Evolutionary conservation across 2,329 filamentous ascomycete species (phyloP), one percentile per base, ranked within the genome.

Genomic region (Corniculantispora saksenae): DNA sequence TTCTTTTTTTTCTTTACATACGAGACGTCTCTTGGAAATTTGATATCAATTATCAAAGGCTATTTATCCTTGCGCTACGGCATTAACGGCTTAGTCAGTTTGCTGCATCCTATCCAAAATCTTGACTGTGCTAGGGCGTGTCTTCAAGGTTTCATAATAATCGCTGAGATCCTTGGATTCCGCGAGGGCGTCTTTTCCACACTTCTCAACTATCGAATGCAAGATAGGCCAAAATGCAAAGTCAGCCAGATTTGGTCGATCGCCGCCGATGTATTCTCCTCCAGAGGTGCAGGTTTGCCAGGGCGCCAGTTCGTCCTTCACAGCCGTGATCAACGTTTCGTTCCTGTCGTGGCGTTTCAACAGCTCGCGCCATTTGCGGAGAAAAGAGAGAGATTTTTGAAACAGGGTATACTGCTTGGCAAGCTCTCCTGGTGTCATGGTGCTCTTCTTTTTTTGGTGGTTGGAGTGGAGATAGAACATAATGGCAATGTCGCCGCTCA

Each of bases 401-500:
- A 86, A 80, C 47, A 79, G 74, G 3, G 74, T 79, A 63, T 78
- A 77, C 55, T 73, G 71, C 59, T 68, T 72, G 1, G 79, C 82
- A 4, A 81, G 70, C 21, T 78, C 73, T 6, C 69, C 27, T 6
- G 71, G 69, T 1, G 72, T 58, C 13, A 68, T 63, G 3, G 73
- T 69, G 9, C 67, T 63, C 60, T 72, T 74, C n/a, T 70, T 68
- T 0, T 68, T 66, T 1, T 80, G 80, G 66, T 87, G 81, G 15
- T 81, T 76, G 2, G 83, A 79, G 66, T 91, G 85, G 1, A 91
- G 78, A 66, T 92, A 89, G 12, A 86, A 72, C 79, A 89, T 79
- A 65, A 88, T 84, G 40, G 81, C 82, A 1, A 82, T 61, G 48
- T 84, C 80, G 6, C 86, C 85, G 9, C 82, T 74, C 0, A 86